A percentile compares a stretch with the other conserved stretches of the same genome.
phyloP scores from a whole-genome alignment of 129 eudicot species.

The Flaveria sonorensis region DNA sequence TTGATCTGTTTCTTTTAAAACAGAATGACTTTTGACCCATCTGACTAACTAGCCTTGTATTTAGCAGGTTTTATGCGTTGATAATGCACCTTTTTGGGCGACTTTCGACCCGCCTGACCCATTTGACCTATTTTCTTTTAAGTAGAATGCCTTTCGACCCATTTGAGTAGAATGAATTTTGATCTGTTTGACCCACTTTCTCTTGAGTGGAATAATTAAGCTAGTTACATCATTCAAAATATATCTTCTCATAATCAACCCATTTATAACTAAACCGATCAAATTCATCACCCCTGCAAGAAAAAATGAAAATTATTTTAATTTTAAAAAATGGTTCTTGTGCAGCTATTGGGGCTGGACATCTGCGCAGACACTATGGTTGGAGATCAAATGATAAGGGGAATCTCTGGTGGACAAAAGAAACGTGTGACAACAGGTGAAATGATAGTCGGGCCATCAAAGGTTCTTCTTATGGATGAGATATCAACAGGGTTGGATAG shows the following conservation, averaged over 20 bases:
- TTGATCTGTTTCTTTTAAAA: background rate
- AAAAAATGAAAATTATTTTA: background rate
- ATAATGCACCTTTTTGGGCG: background rate
- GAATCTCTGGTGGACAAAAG: slow-evolving; percentile 77
- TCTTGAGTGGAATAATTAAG: background rate
- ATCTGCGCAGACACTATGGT: slow-evolving; percentile 79
- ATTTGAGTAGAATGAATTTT: too few relatives aligned
- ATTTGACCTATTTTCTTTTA: background rate
- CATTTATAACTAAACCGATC: background rate
- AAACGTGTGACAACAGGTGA: slow-evolving; percentile 77
- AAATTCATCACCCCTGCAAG: background rate
- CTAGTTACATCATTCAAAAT: background rate
- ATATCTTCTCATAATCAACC: background rate
- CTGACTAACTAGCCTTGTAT: too few relatives aligned
- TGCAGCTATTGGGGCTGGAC: slow-evolving; percentile 67
- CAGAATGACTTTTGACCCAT: background rate
- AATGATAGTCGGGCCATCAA: slow-evolving; percentile 70
- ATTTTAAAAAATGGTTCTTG: background rate
- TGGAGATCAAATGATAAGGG: slow-evolving; percentile 75
- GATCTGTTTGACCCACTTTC: background rate
- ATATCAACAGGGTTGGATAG: slow-evolving; percentile 80
- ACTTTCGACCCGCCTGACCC: background rate
- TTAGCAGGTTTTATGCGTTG: too few relatives aligned
- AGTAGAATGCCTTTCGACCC: background rate
- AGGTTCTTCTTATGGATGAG: slow-evolving; percentile 72